Conservation (phyloP, 2,329 filamentous ascomycete genomes). For the Aspergillus pseudonomiae region DNA sequence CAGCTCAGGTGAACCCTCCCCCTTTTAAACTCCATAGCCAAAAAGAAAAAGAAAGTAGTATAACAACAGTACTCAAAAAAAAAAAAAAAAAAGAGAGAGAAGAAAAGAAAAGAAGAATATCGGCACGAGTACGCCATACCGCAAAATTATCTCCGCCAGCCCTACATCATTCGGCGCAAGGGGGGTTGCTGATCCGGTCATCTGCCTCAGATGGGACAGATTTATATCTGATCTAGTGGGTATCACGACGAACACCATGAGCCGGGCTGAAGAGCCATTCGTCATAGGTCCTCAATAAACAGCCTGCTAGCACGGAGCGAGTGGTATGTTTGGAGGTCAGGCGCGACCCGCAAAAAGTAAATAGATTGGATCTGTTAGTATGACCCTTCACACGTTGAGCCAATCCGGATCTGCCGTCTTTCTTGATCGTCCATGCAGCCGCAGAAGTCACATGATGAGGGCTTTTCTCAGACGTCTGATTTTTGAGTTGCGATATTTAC, state of each 20-base stretch:
- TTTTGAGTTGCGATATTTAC: background rate
- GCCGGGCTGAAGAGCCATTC: background rate
- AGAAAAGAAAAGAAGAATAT: background rate
- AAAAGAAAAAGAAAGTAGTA: background rate
- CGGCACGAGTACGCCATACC: background rate
- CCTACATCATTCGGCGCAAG: background rate
- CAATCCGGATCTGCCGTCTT: background rate
- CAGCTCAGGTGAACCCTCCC: background rate
- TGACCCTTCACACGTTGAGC: background rate
- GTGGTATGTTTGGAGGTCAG: background rate
- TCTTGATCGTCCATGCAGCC: background rate
- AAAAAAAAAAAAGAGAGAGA: background rate
- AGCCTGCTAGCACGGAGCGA: background rate
- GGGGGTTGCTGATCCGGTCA: background rate
- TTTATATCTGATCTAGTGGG: background rate
- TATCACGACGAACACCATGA: background rate
- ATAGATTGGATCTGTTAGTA: background rate
- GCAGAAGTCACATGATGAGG: constrained; percentile 1
- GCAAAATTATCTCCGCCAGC: background rate
- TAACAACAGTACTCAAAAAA: background rate
- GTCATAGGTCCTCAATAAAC: background rate
- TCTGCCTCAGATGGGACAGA: background rate
- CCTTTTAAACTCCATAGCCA: background rate
- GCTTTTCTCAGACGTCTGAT: background rate
- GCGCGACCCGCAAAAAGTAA: constrained; percentile 6